Conservation (phyloP, 1,284 basidiomycete species). For the Irpex sp. region DNA sequence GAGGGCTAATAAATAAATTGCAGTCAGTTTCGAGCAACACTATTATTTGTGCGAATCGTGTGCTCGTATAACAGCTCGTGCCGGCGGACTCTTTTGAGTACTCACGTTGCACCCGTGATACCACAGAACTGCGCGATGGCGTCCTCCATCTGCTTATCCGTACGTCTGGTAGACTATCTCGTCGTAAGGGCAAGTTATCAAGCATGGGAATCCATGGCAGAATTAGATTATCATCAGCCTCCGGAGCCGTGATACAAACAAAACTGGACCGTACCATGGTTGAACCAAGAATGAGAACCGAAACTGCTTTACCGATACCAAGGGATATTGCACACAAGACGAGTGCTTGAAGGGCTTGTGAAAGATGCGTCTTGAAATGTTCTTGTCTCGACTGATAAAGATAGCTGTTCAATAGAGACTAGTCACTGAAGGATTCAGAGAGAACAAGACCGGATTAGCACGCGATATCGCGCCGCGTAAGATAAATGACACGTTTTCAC, state of each 20-base stretch:
- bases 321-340: neutral
- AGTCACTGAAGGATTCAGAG: too few species aligned
- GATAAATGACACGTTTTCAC: too few species aligned
- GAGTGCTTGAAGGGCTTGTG: neutral
- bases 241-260: neutral
- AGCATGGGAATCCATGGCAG: neutral
- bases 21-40: slow-evolving; percentile 18
- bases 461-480: too few species aligned
- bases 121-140: slow-evolving; percentile 56
- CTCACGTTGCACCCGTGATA: slow-evolving; percentile 70
- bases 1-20: slow-evolving; percentile 34
- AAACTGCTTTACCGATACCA: neutral
- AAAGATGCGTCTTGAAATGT: neutral
- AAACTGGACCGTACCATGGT: neutral
- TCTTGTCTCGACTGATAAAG: too few species aligned
- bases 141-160: slow-evolving; percentile 35
- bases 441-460: too few species aligned
- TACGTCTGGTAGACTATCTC: slow-evolving; percentile 14
- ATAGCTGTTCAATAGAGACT: neutral
- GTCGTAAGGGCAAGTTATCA: neutral
- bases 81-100: slow-evolving; percentile 16
- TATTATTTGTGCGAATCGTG: neutral
- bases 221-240: neutral
- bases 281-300: neutral
- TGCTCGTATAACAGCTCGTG: neutral